Evolutionary conservation across 163 green algal species (phyloP).

Genomic region (Scenedesmus sp.): DNA sequence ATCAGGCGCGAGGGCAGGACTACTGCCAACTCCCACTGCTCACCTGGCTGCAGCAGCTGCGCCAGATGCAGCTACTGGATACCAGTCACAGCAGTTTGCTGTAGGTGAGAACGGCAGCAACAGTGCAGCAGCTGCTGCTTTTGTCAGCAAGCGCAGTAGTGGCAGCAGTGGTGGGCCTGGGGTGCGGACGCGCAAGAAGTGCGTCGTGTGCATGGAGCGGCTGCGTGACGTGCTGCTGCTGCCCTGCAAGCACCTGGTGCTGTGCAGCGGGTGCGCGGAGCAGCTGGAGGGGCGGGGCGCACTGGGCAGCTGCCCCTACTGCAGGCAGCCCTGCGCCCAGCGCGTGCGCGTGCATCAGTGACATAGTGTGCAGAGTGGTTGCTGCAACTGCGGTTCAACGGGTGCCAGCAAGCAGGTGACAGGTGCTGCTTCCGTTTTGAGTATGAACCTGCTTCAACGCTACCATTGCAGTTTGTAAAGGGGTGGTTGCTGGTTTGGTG

Average conservation of each 20-base stretch:
- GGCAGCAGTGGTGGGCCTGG: neutral
- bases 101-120: no score
- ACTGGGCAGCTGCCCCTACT: neutral
- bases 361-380: neutral
- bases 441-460: no score
- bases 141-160: neutral
- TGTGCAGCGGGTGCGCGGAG: neutral
- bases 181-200: neutral
- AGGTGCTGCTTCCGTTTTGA: no score
- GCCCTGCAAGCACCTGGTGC: conserved; percentile 49
- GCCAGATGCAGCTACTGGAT: no score
- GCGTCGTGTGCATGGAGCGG: neutral
- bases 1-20: no score
- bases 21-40: no score
- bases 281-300: neutral
- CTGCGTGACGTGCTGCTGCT: conserved; percentile 28
- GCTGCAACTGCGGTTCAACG: neutral
- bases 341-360: neutral
- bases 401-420: no score
- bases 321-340: neutral
- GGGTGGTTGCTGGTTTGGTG: no score
- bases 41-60: no score
- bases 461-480: no score
- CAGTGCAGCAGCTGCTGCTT: neutral
- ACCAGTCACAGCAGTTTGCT: no score